phyloP scores from a whole-genome alignment of 768 basidiomycete species.

The Pleurotus giganteus region DNA sequence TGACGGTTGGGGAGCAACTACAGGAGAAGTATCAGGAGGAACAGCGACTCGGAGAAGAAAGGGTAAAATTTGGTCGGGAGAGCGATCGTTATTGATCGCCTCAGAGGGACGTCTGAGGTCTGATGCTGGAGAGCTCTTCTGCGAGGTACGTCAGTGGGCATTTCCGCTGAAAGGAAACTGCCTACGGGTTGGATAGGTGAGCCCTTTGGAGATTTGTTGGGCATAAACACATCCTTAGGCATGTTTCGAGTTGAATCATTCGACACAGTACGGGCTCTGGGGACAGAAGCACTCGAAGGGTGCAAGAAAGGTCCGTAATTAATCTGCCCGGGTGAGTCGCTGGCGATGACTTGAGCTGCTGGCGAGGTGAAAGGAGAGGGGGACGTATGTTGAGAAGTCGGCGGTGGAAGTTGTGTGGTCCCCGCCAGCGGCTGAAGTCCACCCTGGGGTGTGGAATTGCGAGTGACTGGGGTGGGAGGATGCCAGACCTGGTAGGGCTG shows the following conservation, averaged over 20 bases:
- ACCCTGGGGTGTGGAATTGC: conserved; percentile 4
- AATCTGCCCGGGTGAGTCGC: background rate
- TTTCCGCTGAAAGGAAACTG: background rate
- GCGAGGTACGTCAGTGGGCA: background rate
- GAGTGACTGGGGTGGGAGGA: conserved; percentile 6
- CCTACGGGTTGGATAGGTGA: background rate
- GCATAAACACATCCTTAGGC: background rate
- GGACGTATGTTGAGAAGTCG: background rate
- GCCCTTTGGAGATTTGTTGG: background rate
- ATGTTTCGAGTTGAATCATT: background rate
- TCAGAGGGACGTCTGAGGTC: background rate
- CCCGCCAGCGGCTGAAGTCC: background rate
- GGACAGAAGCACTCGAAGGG: conserved; percentile 3
- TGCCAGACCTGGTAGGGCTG: conserved; percentile 3
- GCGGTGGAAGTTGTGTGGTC: background rate
- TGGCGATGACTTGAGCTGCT: background rate
- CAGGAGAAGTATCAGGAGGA: background rate
- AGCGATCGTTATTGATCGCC: background rate
- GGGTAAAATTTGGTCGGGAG: background rate
- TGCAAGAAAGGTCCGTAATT: conserved; percentile 1
- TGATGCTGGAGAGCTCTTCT: background rate
- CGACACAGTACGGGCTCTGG: background rate
- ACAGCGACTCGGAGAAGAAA: background rate
- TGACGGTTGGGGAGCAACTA: background rate
- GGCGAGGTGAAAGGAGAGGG: background rate